Conservation (phyloP, 352 stramenopile genomes). For the Pythium monospermum region DNA sequence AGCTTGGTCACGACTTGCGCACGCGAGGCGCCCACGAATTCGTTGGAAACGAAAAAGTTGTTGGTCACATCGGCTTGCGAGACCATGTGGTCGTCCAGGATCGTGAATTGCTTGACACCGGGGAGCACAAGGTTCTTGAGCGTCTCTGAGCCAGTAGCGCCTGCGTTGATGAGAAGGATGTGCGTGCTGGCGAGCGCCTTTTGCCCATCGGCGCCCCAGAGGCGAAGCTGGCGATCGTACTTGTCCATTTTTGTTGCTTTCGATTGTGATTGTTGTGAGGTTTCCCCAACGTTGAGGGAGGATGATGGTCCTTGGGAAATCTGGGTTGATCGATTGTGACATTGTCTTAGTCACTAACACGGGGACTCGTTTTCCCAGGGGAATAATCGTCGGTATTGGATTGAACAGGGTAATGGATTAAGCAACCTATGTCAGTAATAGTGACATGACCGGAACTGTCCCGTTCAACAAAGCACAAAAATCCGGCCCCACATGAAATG, state of each 20-base stretch:
- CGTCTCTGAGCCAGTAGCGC: constrained; percentile 93
- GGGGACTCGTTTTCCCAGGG: too few species aligned
- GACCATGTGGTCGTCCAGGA: constrained; percentile 90
- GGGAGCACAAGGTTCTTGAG: constrained; percentile 98
- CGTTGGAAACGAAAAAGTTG: constrained; percentile 92
- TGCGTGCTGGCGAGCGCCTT: constrained; percentile 78
- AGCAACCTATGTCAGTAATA: too few species aligned
- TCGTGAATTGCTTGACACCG: constrained; percentile 86
- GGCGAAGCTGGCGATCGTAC: constrained; percentile 98
- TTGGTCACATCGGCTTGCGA: constrained; percentile 73
- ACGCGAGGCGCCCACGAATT: constrained; percentile 49
- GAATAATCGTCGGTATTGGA: not conserved
- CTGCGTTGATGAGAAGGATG: constrained; percentile 89
- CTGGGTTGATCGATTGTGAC: constrained; percentile 15
- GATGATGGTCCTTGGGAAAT: not conserved
- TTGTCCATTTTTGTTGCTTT: constrained; percentile 84
- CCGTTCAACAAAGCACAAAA: too few species aligned
- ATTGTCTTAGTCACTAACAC: constrained; percentile 2
- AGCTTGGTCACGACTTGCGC: constrained; percentile 79
- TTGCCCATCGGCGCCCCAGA: constrained; percentile 96
- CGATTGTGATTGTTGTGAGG: not conserved
- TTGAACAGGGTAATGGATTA: not conserved
- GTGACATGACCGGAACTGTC: too few species aligned
- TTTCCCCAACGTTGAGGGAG: not conserved
- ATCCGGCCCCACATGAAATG: too few species aligned